Evolutionary conservation across 1,139 yeast genomes (phyloP).

Genomic region (Suhomyces choctaworum): DNA sequence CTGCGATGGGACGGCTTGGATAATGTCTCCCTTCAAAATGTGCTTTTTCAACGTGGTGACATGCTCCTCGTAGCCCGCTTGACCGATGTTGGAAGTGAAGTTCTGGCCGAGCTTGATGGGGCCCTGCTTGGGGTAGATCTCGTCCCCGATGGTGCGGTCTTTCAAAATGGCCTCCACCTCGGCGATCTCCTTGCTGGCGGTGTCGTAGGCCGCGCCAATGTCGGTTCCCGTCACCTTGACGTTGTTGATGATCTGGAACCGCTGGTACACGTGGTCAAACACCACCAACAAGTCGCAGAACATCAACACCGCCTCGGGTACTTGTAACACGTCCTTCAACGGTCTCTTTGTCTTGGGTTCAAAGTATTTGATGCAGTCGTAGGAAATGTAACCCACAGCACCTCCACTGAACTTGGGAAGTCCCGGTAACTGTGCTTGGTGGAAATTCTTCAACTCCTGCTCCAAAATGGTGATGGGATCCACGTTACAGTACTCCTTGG

Average conservation of each 20-base stretch:
- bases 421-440: conserved; percentile 77
- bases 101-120: conserved; percentile 64
- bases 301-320: conserved; percentile 94
- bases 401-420: conserved; percentile 90
- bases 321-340: conserved; percentile 71
- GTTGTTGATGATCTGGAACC: conserved; percentile 87
- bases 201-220: conserved; percentile 50
- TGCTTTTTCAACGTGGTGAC: conserved; percentile 75
- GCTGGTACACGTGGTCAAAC: conserved; percentile 89
- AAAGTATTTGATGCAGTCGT: conserved; percentile 93
- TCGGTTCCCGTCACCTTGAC: conserved; percentile 50
- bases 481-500: conserved; percentile 44
- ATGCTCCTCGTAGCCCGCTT: conserved; percentile 85
- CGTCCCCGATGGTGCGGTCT: conserved; percentile 31
- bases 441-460: conserved; percentile 60
- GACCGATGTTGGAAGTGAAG: conserved; percentile 87
- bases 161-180: conserved; percentile 54
- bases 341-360: conserved; percentile 83
- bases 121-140: conserved; percentile 58
- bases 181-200: conserved; percentile 58
- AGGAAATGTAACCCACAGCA: conserved; percentile 91
- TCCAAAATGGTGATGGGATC: conserved; percentile 83
- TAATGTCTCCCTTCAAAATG: conserved; percentile 86
- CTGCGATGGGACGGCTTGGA: conserved; percentile 98
- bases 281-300: conserved; percentile 86